Base-by-base conservation (phyloP, 495 filamentous ascomycete genomes). In the Apodospora peruviana region DNA sequence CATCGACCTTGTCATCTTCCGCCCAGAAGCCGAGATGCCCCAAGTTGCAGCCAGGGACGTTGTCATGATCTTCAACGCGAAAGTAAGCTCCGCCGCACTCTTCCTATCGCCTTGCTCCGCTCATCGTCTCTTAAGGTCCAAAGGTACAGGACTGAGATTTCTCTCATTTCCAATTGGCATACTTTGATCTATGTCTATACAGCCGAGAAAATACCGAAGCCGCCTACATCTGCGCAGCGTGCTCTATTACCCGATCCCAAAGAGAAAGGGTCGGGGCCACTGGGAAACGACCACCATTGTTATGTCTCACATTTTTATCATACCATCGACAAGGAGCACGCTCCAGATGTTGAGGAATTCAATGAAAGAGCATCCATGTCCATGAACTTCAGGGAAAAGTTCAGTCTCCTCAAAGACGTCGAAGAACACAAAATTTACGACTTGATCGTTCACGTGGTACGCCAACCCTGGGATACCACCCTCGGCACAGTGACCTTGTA, bases 391-490 rank as follows among this genome's bases (percentile, higher is more conserved):
- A 76, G 67, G 45, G 54, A 76, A 3, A 89, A 85, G 46, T 85
- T 86, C 52, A 65, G 70, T 27, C 71, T 85, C 1, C 70, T 96
- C 43, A 75, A 84, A 52, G 82, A 90, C 61, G 63, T 89, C 14
- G 49, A 74, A 36, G 62, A 73, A 7, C 49, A 69, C 23, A 69
- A 55, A 2, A 89, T 83, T 59, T 81, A 77, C 59, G 83, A 96
- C 64, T 53, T 95, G 5, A 64, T 90, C 16, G 89, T 81, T n/a
- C 77, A 91, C 59, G 81, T 96, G 3, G 73, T 89, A 38, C 87
- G 81, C 53, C 74, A 80, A 0, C 84, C 79, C 40, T 75, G 68
- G 27, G 67, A 64, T 40, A 61, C 66, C 24, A 65, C 61, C 22
- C 71, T 72, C 16, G 77, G 63, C 45, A n/a, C n/a, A n/a, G 61